Evolutionary conservation across 352 stramenopile species (phyloP).

Genomic region (Blastocystis sp.): DNA sequence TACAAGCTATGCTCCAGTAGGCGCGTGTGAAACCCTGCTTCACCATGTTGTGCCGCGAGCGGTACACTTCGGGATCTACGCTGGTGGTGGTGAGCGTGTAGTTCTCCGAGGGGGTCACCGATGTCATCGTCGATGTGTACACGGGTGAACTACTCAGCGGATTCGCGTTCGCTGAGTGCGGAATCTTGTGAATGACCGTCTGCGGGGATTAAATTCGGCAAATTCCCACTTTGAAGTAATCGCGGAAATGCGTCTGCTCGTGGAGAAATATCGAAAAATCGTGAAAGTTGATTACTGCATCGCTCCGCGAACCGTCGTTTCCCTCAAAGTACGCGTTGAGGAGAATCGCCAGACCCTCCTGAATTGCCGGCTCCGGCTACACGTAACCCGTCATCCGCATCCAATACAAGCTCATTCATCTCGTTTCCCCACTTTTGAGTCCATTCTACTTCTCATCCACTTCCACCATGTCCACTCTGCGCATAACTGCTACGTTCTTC

Average conservation of each 20-base stretch:
- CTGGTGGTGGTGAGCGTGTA: not conserved
- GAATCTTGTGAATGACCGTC: not conserved
- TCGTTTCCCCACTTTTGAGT: conserved; percentile 11
- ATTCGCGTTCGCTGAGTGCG: not conserved
- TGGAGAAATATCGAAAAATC: conserved; percentile 47
- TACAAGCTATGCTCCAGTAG: conserved; percentile 53
- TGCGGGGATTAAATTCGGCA: not conserved
- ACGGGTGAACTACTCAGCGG: not conserved
- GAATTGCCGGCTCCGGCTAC: conserved; percentile 2
- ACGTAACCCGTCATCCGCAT: not conserved
- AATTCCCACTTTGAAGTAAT: conserved; percentile 22
- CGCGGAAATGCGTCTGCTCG: conserved; percentile 22
- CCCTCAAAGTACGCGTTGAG: conserved; percentile 26
- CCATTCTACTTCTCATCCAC: conserved; percentile 17
- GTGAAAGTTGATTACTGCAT: conserved; percentile 15
- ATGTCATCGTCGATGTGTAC: not conserved
- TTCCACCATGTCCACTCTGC: not conserved
- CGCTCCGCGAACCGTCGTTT: not conserved
- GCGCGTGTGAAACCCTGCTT: conserved; percentile 8
- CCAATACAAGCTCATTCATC: conserved; percentile 18
- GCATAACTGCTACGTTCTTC: not conserved
- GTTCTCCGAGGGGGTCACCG: not conserved
- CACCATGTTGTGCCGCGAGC: not conserved
- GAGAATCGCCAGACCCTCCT: conserved; percentile 17
- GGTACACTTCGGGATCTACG: conserved; percentile 40